Conservation (phyloP, 371 early-diverging fungal species). For the Globomyces sp. region DNA sequence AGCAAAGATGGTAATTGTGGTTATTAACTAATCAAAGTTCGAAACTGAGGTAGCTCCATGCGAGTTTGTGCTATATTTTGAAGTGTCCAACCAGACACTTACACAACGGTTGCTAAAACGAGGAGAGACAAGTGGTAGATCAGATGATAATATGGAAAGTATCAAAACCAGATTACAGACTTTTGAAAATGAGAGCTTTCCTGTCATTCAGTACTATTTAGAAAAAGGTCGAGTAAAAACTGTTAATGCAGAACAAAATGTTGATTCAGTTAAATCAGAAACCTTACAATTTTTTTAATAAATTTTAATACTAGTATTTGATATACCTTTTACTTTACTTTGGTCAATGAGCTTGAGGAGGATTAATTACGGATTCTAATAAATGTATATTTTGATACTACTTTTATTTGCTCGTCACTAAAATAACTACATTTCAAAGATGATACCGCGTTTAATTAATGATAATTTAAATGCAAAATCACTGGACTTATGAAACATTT, state of each 20-base stretch:
- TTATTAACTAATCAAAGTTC: conserved; percentile 10
- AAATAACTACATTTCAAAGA: no score
- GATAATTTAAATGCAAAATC: no score
- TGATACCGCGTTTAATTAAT: no score
- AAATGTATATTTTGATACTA: no score
- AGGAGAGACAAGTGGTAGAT: conserved; percentile 48
- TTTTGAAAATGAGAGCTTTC: conserved; percentile 45
- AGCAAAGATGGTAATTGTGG: conserved; percentile 12
- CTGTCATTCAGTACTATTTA: conserved; percentile 51
- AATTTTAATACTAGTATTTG: background rate
- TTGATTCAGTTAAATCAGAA: background rate
- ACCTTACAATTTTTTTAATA: conserved; percentile 7
- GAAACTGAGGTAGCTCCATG: conserved; percentile 29
- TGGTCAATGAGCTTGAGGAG: no score
- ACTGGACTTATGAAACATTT: no score
- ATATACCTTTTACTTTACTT: no score
- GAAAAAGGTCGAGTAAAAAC: background rate
- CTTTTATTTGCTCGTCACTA: no score
- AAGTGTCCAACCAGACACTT: conserved; percentile 34
- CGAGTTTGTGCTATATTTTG: conserved; percentile 45
- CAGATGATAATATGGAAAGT: conserved; percentile 49
- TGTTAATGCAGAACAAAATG: conserved; percentile 1
- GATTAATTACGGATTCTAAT: no score
- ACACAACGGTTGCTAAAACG: conserved; percentile 42
- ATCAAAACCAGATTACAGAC: conserved; percentile 46